A percentile compares a stretch with the other conserved stretches of the same genome.
phyloP scores from a whole-genome alignment of 768 basidiomycete species.

The Xerocomus potaroensis region DNA sequence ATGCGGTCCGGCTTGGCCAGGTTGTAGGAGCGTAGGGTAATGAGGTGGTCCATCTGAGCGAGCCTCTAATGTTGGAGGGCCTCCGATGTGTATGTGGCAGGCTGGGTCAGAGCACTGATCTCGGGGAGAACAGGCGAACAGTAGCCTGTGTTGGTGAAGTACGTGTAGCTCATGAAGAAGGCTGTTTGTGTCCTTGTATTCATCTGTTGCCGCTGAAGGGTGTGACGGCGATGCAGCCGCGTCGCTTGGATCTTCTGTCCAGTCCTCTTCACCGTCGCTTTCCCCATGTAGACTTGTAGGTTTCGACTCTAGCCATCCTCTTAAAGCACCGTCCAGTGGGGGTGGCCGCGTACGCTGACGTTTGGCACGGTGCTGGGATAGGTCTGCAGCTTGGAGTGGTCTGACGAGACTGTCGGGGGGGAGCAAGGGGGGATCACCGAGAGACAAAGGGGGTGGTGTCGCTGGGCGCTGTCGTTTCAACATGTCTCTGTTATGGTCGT shows the following conservation, averaged over 20 bases:
- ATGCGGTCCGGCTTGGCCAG: not conserved
- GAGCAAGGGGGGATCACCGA: conserved; percentile 23
- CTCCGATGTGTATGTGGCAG: not conserved
- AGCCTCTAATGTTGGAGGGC: not conserved
- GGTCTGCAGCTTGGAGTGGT: conserved; percentile 8
- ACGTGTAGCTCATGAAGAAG: conserved; percentile 69
- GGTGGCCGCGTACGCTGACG: conserved; percentile 53
- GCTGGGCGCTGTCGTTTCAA: conserved; percentile 49
- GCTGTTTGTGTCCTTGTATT: conserved; percentile 59
- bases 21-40: not conserved
- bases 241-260: conserved; percentile 32
- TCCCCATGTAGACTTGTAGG: conserved; percentile 10
- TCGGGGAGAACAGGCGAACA: conserved; percentile 34
- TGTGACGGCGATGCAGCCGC: conserved; percentile 23
- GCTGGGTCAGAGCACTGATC: conserved; percentile 6
- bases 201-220: conserved; percentile 17
- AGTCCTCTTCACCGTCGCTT: conserved; percentile 32
- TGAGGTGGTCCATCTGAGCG: conserved; percentile 6
- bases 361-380: conserved; percentile 38
- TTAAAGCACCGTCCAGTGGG: conserved; percentile 45
- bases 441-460: conserved; percentile 39
- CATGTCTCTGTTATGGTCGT: conserved; percentile 33
- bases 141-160: conserved; percentile 58
- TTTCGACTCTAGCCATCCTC: conserved; percentile 39
- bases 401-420: conserved; percentile 13